Percentiles rank a stretch among this genome's conserved stretches.
Evolutionary conservation across 768 basidiomycete genomes (phyloP).

Genomic region (Serpula lacrymans): DNA sequence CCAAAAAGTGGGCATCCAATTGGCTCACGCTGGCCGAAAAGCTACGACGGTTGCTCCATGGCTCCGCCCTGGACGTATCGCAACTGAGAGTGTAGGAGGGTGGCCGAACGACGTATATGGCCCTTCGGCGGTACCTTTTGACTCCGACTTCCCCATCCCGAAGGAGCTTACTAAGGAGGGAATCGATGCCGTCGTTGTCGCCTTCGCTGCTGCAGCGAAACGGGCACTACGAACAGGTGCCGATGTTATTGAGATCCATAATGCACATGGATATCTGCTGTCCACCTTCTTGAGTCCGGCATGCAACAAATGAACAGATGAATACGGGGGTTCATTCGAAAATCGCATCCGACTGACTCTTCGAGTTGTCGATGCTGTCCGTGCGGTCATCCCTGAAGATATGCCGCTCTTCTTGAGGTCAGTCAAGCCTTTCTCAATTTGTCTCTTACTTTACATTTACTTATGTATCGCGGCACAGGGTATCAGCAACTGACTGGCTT

Average conservation of each 20-base stretch:
- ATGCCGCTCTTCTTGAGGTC: constrained; percentile 75
- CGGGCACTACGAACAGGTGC: constrained; percentile 58
- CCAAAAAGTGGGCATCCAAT: constrained; percentile 70
- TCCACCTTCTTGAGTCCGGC: constrained; percentile 56
- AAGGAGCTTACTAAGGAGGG: constrained; percentile 54
- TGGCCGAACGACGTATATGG: constrained; percentile 55
- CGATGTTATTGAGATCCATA: constrained; percentile 58
- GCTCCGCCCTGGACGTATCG: constrained; percentile 37
- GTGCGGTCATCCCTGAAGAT: constrained; percentile 52
- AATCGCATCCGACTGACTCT: constrained; percentile 62
- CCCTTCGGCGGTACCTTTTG: constrained; percentile 49
- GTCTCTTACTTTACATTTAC: no score
- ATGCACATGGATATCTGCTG: constrained; percentile 61
- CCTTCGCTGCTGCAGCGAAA: constrained; percentile 50
- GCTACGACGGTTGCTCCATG: constrained; percentile 63
- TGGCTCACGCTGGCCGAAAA: constrained; percentile 78
- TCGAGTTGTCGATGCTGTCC: constrained; percentile 62
- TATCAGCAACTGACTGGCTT: constrained; percentile 76
- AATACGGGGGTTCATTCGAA: constrained; percentile 70
- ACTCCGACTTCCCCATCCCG: constrained; percentile 44
- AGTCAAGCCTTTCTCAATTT: constrained; percentile 6
- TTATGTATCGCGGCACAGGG: constrained; percentile 26
- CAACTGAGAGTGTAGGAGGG: constrained; percentile 40
- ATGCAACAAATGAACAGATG: constrained; percentile 60
- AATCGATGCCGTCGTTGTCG: constrained; percentile 53